Evolutionary conservation across 805 yeast species (phyloP).

Genomic region (Starmerella stigmatis): DNA sequence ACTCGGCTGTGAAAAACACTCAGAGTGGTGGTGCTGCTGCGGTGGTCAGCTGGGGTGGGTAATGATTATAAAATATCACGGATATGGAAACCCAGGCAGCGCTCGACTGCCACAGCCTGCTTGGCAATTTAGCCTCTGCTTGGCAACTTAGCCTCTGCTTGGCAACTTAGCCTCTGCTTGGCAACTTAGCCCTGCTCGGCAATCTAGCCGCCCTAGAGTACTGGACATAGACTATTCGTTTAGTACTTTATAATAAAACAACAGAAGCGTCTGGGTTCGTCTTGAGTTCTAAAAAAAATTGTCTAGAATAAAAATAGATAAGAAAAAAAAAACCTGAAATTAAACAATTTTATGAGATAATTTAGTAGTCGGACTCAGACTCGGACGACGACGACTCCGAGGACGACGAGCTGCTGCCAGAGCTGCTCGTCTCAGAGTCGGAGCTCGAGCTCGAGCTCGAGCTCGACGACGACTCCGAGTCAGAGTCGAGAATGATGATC

Average conservation of each 20-base stretch:
- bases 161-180: too few species aligned
- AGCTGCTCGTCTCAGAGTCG: conserved; percentile 5
- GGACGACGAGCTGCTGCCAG: conserved; percentile 8
- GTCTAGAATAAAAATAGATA: not conserved
- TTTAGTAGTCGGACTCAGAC: conserved; percentile 5
- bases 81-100: too few species aligned
- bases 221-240: too few species aligned
- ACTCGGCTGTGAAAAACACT: not conserved
- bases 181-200: too few species aligned
- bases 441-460: conserved; percentile 6
- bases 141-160: too few species aligned
- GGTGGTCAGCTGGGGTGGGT: too few species aligned
- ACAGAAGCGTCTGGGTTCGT: too few species aligned
- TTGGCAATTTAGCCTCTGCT: too few species aligned
- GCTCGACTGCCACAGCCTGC: too few species aligned
- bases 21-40: not conserved
- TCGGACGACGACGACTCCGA: conserved; percentile 8
- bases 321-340: not conserved
- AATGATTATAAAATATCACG: too few species aligned
- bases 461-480: conserved; percentile 7
- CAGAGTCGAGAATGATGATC: conserved; percentile 12
- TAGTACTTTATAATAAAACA: too few species aligned
- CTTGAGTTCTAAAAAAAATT: not conserved
- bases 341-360: not conserved
- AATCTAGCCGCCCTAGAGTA: too few species aligned